Evolutionary conservation across 495 filamentous ascomycete genomes (phyloP), one percentile per base, ranked within the genome.

Genomic region (Ramalina intermedia): DNA sequence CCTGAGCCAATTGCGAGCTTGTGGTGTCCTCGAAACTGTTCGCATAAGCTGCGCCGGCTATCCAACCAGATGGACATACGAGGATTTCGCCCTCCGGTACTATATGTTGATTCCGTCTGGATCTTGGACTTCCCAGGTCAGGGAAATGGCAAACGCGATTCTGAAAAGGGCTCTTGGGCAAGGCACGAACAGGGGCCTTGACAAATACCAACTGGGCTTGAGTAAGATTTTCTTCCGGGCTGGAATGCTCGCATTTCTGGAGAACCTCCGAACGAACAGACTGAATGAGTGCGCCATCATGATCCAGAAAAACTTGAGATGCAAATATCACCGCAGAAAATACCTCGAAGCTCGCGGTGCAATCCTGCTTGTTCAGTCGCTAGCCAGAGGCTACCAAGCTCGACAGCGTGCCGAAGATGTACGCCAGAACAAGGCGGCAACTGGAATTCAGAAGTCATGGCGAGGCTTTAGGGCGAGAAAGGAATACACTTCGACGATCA

Each of bases 191-290:
- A 80, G 87, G 54, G 87, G 87, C 43, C 73, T 84, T 40, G 89
- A 94, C 64, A 96, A 90, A 66, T 99, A 96, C 62, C 91, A 99
- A 62, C 70, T 96, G 41, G 91, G 91, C 58, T 69, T 96, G 58
- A 96, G 87, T 26, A 99, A 99, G 70, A 95, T 96, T 53, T 99
- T 99, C 67, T 99, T 99, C 78, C 79, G 91, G 40, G 91, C 91
- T 24, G 91, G 91, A 58, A 99, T 99, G 91, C 81, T 99, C 54
- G 91, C 91, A 11, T 94, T 93, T 66, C 70, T 99, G 14, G 91
- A 99, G 64, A 96, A 95, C 54, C 72, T 96, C 43, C 81, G 91
- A 17, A 94, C 91, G 16, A 83, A 73, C 48, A 76, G 87, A 37
- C 70, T 99, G 62, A 96, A 91, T 61, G 85, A 90, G 55, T 95